A percentile compares a stretch with the other conserved stretches of the same genome.
These are phyloP conservation scores for Penicillium corylophilum DNA, from an alignment of 2,329 filamentous ascomycete species.

Conservation along the genomic window DNA sequence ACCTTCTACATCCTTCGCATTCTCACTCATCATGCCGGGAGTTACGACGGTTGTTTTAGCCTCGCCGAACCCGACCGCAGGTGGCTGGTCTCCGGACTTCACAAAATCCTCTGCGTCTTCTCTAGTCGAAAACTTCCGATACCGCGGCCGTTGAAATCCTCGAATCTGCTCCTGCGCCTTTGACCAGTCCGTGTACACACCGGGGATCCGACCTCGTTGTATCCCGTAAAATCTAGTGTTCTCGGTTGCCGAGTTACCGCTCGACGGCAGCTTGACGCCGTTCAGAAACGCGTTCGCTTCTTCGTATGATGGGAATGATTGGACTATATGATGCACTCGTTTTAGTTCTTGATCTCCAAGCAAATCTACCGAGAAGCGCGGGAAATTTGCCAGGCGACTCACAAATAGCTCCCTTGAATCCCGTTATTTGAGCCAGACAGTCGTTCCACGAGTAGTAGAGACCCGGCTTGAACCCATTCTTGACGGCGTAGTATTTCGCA, in stretches of 20 bases:
- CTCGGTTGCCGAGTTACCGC: constrained; percentile 35
- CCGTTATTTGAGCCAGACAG: constrained; percentile 61
- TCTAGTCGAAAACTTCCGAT: constrained; percentile 67
- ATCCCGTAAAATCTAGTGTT: constrained; percentile 61
- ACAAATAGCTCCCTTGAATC: constrained; percentile 68
- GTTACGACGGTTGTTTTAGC: constrained; percentile 36
- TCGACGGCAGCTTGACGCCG: constrained; percentile 53
- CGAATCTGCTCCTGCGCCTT: constrained; percentile 71
- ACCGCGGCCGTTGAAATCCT: constrained; percentile 66
- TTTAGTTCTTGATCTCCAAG: background rate
- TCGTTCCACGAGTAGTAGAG: constrained; percentile 65
- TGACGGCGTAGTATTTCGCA: constrained; percentile 65
- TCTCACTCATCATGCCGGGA: constrained; percentile 42
- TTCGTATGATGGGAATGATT: constrained; percentile 69
- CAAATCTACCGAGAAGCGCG: background rate
- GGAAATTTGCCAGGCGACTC: constrained; percentile 37
- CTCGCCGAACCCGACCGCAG: constrained; percentile 28
- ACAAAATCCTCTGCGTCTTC: constrained; percentile 80
- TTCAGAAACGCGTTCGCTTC: constrained; percentile 78
- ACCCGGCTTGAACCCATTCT: constrained; percentile 58
- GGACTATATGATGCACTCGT: constrained; percentile 55
- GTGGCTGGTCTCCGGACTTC: constrained; percentile 32
- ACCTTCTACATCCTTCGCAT: constrained; percentile 44
- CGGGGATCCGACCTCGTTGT: constrained; percentile 57
- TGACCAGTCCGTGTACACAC: constrained; percentile 66